Base-by-base conservation (phyloP, 331 rosid species). In the Quercus lobata region DNA sequence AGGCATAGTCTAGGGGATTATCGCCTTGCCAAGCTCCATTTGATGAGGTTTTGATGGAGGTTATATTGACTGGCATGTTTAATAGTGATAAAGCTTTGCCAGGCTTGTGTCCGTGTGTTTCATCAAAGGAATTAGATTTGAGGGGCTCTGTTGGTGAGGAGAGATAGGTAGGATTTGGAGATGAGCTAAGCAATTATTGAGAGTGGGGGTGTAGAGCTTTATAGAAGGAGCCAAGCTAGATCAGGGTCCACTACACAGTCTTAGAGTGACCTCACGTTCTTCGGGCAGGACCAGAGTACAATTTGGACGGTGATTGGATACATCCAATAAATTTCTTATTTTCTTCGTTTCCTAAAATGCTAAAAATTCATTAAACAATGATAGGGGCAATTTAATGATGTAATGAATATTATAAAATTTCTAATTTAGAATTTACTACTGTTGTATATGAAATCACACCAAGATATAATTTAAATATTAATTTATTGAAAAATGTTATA, bases 1-100 rank as follows among this genome's bases (percentile, higher is more conserved):
- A 92, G 76, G 98, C 94, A 60, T 25, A 92, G 78, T 92, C 62
- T 6, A 92, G 84, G 6, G 97, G 98, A 5, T 92, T 91, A 24
- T 92, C 97, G 3, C 98, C 97, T 85, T 94, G 97, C 98, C 93
- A 92, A 0, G 75, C 78, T 69, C 98, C 98, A 72, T 87, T 76
- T 0, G 98, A 94, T 25, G 97, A 83, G 2, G 94, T 85, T 75
- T 89, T 88, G 27, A 92, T 83, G 72, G 94, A 62, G 49, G 90
- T 94, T 83, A 88, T 84, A 49, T 94, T 94, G 46, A 89, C 62
- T 53, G 65, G 18, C 92, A 80, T 88, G 63, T 25, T 41, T 19
- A 8, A 6, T 44, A 17, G 29, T 3, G 4, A 66, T 32, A 32
- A 2, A 66, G 46, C 71, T 65, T 30, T 30, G 6, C 66, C 11